Evolutionary conservation across 2,329 filamentous ascomycete species (phyloP), one percentile per base, ranked within the genome.

Genomic region (Verticillium zaregamsianum): DNA sequence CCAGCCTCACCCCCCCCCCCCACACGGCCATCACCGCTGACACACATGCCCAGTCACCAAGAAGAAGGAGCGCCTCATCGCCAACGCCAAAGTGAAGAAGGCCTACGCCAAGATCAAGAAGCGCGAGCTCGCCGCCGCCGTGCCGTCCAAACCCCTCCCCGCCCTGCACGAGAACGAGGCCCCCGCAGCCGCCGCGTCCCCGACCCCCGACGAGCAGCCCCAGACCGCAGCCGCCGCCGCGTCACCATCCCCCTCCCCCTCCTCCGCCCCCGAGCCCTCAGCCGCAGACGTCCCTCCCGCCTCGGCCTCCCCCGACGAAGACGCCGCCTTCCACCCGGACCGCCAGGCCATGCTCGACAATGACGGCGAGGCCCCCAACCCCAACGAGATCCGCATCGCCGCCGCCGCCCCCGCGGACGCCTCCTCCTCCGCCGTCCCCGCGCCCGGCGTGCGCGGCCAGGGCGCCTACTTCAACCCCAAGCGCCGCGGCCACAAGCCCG

Each of bases 81-180:
- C 93, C 75, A 96, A 95, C 74, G 93, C 93, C 64, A 97, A 97
- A 76, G 83, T 97, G 65, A 95, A 94, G 77, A 96, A 97, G 76
- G 86, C 90, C 52, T 97, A 97, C 73, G 90, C 90, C 65, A 97
- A 97, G 76, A 80, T 97, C 66, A 94, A 93, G 76, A 87, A 87
- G 49, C 78, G 80, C 56, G 81, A 86, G 72, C 74, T 79, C 45
- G 63, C 61, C 17, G 49, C 63, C 1, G 11, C 39, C n/a, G 25
- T 12, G 3, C 74, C 5, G 70, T 60, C 59, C 57, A 58, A 33
- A 4, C 31, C 33, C 15, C 20, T 20, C 28, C 45, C 57, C 6
- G 39, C 23, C 32, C 33, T 55, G 15, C 61, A 59, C 32, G 45
- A 58, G 37, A 60, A 56, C 39, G 59, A 37, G 12, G 40, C 45